Evolutionary conservation across 768 basidiomycete species (phyloP).

Genomic region (Boletus eberwhitei): DNA sequence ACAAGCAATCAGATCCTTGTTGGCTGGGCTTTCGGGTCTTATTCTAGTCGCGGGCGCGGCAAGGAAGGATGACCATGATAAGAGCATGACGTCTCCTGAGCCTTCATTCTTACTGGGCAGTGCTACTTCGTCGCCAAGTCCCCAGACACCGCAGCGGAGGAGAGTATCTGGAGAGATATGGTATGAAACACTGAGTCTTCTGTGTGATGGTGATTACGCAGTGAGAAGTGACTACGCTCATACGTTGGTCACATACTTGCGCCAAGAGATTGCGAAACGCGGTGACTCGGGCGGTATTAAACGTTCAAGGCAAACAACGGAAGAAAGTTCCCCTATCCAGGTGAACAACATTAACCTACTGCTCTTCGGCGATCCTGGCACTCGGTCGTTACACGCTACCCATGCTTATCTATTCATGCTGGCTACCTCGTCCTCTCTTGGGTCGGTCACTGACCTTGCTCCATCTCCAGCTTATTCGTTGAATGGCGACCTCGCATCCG

Average conservation of each 20-base stretch:
- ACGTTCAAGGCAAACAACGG: constrained; percentile 43
- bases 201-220: constrained; percentile 76
- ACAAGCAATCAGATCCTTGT: constrained; percentile 65
- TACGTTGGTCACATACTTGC: constrained; percentile 72
- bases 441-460: constrained; percentile 38
- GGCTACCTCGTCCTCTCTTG: constrained; percentile 66
- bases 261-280: constrained; percentile 67
- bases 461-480: constrained; percentile 41
- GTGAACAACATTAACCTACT: constrained; percentile 45
- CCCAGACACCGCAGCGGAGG: constrained; percentile 52
- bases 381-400: constrained; percentile 72
- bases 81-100: constrained; percentile 16
- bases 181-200: constrained; percentile 84
- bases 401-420: constrained; percentile 81
- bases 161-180: constrained; percentile 79
- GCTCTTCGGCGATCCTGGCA: constrained; percentile 56
- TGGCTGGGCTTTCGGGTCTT: constrained; percentile 68
- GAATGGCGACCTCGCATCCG: constrained; percentile 28
- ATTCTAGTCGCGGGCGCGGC: constrained; percentile 56
- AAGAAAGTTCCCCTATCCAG: constrained; percentile 47
- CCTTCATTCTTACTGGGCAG: constrained; percentile 28
- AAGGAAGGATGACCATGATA: constrained; percentile 23
- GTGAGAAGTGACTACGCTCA: constrained; percentile 77
- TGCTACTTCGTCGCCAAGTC: constrained; percentile 24
- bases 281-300: constrained; percentile 45